A percentile compares a stretch with the other conserved stretches of the same genome.
These are phyloP conservation scores for Cyclanthera cordifolia DNA, from an alignment of 306 rosid genomes.

Conservation along the genomic window DNA sequence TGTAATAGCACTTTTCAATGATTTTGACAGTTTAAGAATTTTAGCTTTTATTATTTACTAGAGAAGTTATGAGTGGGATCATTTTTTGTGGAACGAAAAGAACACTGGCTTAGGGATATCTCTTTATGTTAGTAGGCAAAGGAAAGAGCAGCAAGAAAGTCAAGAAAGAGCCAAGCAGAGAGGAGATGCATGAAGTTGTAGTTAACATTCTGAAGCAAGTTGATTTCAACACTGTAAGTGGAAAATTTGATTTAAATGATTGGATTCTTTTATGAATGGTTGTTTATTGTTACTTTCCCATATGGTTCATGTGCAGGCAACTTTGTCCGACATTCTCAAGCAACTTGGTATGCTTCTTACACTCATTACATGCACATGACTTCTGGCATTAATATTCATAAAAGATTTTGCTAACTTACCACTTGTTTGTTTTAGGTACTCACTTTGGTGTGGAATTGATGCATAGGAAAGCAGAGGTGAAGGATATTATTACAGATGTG, in stretches of 20 bases:
- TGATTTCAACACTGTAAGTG: conserved; percentile 86
- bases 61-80: background rate
- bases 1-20: background rate
- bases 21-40: background rate
- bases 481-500: conserved; percentile 90
- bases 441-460: conserved; percentile 85
- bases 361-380: background rate
- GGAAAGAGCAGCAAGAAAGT: conserved; percentile 66
- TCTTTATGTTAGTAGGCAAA: conserved; percentile 36
- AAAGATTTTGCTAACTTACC: conserved; percentile 13
- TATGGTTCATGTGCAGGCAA: conserved; percentile 52
- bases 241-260: background rate
- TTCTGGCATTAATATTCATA: background rate
- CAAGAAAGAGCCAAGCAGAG: conserved; percentile 66
- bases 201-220: conserved; percentile 85
- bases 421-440: conserved; percentile 38
- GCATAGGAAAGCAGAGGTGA: conserved; percentile 97
- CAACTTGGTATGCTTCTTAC: conserved; percentile 60
- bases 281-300: conserved; percentile 5
- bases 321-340: conserved; percentile 87
- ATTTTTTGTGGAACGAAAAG: background rate
- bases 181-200: conserved; percentile 73
- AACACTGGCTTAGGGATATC: background rate
- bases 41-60: background rate
- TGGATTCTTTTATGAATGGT: background rate